These are phyloP conservation scores for Clavispora vitiphila DNA, from an alignment of 805 yeast species.

Conservation along the genomic window DNA sequence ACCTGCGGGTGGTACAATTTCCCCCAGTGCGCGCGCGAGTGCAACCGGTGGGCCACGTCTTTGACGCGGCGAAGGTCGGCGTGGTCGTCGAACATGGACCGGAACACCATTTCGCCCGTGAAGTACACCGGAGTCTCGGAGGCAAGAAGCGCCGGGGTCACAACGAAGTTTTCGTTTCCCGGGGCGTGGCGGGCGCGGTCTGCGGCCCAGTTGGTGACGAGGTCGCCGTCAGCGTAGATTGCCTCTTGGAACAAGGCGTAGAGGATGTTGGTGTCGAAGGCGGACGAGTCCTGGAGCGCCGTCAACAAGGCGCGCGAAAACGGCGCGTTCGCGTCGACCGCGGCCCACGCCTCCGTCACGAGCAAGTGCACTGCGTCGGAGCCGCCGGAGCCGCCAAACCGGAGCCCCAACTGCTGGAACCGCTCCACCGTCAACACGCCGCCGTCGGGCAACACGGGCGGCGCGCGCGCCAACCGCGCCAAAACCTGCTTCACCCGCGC, in stretches of 20 bases:
- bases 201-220: constrained; percentile 45
- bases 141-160: constrained; percentile 5
- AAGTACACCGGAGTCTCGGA: constrained; percentile 30
- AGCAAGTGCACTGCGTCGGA: constrained; percentile 43
- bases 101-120: constrained; percentile 54
- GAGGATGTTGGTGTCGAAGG: constrained; percentile 50
- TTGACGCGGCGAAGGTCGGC: constrained; percentile 37
- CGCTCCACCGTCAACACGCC: constrained; percentile 46
- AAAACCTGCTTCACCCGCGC: constrained; percentile 33
- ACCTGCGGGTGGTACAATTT: constrained; percentile 29
- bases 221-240: constrained; percentile 41
- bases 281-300: constrained; percentile 25
- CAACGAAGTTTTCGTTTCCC: constrained; percentile 24
- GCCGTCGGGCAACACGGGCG: constrained; percentile 44
- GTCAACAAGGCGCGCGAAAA: constrained; percentile 36
- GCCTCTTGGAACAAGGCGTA: constrained; percentile 58
- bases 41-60: constrained; percentile 35
- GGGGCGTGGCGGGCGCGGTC: constrained; percentile 28
- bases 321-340: constrained; percentile 28
- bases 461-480: constrained; percentile 23
- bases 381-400: constrained; percentile 49
- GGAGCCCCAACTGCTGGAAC: constrained; percentile 49
- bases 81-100: constrained; percentile 47
- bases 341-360: constrained; percentile 36
- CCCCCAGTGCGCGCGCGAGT: constrained; percentile 31